A percentile compares a stretch with the other conserved stretches of the same genome.
These are phyloP conservation scores for Chrysoporthe puriensis DNA, from an alignment of 2,329 filamentous ascomycete genomes.

Conservation along the genomic window DNA sequence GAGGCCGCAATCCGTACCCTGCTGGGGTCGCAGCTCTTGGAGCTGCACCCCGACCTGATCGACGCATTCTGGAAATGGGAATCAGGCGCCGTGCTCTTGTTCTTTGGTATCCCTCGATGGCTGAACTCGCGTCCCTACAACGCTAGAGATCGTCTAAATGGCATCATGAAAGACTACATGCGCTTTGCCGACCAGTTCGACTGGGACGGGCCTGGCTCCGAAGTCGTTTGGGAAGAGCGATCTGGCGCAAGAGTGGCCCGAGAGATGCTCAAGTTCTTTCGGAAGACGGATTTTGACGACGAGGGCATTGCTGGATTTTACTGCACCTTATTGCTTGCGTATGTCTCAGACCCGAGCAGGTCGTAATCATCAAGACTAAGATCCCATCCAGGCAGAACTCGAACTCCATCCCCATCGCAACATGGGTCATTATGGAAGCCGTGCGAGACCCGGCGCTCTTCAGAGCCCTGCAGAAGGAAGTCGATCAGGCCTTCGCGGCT, in stretches of 20 bases:
- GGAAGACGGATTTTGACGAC: conserved; percentile 16
- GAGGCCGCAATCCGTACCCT: conserved; percentile 28
- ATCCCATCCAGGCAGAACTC: conserved; percentile 25
- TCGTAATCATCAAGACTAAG: not conserved
- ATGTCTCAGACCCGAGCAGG: not conserved
- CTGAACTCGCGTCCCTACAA: conserved; percentile 21
- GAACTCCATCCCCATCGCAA: conserved; percentile 30
- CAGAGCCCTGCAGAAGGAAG: conserved; percentile 21
- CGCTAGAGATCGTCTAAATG: conserved; percentile 22
- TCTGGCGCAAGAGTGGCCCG: conserved; percentile 29
- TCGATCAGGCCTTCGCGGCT: not conserved
- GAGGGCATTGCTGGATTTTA: conserved; percentile 5
- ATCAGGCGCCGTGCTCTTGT: conserved; percentile 16
- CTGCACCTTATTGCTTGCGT: conserved; percentile 23
- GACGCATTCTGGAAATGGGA: conserved; percentile 32
- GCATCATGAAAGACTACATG: conserved; percentile 11
- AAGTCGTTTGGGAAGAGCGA: conserved; percentile 30
- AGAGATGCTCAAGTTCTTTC: conserved; percentile 23
- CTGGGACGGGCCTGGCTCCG: conserved; percentile 19
- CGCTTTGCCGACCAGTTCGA: conserved; percentile 21
- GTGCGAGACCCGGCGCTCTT: conserved; percentile 22
- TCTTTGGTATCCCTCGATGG: conserved; percentile 27
- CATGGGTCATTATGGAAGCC: conserved; percentile 30
- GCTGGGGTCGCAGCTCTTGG: conserved; percentile 26
- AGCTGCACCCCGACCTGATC: conserved; percentile 25